These are phyloP conservation scores for Spencermartinsiella europaea DNA, from an alignment of 805 yeast species.

Conservation along the genomic window DNA sequence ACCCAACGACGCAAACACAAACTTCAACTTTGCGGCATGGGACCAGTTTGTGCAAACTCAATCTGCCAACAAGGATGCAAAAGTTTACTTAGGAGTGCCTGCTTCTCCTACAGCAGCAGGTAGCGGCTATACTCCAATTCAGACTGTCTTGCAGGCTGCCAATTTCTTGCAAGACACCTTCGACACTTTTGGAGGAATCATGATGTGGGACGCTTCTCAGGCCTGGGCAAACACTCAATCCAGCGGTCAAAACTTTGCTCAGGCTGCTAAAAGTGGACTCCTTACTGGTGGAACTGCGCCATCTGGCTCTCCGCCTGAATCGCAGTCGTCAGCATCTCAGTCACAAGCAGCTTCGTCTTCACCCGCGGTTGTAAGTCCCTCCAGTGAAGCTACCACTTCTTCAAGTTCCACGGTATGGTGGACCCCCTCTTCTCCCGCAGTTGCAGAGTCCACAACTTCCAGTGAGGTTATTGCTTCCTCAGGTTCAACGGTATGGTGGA, in stretches of 20 bases:
- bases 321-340: no score
- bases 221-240: constrained; percentile 43
- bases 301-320: neutral
- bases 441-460: no score
- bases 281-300: constrained; percentile 9
- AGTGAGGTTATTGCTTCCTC: neutral
- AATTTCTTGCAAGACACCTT: constrained; percentile 21
- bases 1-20: constrained; percentile 18
- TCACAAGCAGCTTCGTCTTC: no score
- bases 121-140: constrained; percentile 44
- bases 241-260: constrained; percentile 41
- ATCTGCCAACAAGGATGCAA: constrained; percentile 48
- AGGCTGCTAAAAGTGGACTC: constrained; percentile 42
- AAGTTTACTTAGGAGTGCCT: constrained; percentile 60
- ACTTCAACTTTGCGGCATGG: constrained; percentile 48
- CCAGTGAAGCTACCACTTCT: constrained; percentile 26
- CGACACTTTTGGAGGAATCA: constrained; percentile 54
- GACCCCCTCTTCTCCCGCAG: constrained; percentile 2
- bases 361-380: no score
- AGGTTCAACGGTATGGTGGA: constrained; percentile 5
- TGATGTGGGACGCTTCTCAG: constrained; percentile 82
- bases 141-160: constrained; percentile 24
- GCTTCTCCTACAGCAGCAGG: constrained; percentile 48
- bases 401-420: constrained; percentile 6
- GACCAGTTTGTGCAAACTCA: constrained; percentile 40